phyloP scores from a whole-genome alignment of 2,329 filamentous ascomycete species.

The Trichophyton mentagrophytes region DNA sequence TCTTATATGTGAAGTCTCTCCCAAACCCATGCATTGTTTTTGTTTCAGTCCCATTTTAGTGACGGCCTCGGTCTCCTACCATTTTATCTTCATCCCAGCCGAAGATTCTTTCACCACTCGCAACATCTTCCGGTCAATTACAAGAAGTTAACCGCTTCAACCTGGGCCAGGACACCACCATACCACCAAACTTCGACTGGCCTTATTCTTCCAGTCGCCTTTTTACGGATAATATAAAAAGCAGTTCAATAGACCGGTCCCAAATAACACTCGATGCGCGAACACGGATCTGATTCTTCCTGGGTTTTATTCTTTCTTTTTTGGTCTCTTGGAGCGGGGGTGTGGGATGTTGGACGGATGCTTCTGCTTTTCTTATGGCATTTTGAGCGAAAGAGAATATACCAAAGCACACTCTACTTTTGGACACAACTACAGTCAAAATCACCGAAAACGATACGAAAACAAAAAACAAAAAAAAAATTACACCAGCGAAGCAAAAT shows the following conservation, averaged over 20 bases:
- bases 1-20: neutral
- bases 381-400: conserved; percentile 6
- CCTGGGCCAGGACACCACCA: neutral
- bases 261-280: neutral
- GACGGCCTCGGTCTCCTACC: conserved; percentile 1
- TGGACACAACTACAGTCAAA: neutral
- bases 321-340: conserved; percentile 3
- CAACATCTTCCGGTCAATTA: neutral
- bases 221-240: neutral
- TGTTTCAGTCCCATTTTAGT: neutral
- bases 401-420: conserved; percentile 3
- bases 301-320: neutral
- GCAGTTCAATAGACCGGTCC: neutral
- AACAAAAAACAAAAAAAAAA: neutral
- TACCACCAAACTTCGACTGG: neutral
- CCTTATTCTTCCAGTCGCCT: neutral
- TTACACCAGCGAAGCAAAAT: conserved; percentile 5
- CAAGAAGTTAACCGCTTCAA: neutral
- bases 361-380: neutral
- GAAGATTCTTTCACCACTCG: neutral
- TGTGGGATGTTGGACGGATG: neutral
- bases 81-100: neutral
- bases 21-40: neutral
- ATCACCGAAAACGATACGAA: neutral
- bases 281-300: neutral